A percentile compares a stretch with the other conserved stretches of the same genome.
Evolutionary conservation across 208 protist genomes (phyloP).

Genomic region (Trypanosoma rangeli): DNA sequence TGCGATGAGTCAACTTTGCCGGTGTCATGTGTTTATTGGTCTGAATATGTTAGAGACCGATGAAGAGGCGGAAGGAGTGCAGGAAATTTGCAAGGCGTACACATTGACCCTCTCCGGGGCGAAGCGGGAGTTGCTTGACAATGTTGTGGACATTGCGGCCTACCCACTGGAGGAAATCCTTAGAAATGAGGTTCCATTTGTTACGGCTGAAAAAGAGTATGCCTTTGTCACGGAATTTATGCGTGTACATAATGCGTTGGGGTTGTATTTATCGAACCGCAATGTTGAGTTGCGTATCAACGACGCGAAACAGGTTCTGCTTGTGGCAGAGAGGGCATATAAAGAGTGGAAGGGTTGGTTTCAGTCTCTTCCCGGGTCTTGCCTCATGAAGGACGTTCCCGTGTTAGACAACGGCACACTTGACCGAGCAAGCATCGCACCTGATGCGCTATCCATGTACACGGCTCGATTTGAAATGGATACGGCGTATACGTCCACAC

Average conservation of each 20-base stretch:
- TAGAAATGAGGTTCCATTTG: constrained; percentile 20
- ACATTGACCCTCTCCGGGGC: constrained; percentile 35
- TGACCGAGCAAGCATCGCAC: constrained; percentile 16
- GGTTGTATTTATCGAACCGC: constrained; percentile 62
- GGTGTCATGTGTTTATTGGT: constrained; percentile 66
- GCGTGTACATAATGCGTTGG: constrained; percentile 71
- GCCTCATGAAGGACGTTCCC: constrained; percentile 43
- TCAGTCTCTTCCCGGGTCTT: constrained; percentile 21
- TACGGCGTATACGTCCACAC: constrained; percentile 62
- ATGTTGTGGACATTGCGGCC: constrained; percentile 27
- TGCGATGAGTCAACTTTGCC: constrained; percentile 66
- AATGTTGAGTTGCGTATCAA: constrained; percentile 28
- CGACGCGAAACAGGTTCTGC: constrained; percentile 54
- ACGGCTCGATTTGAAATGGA: constrained; percentile 76
- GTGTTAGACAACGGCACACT: constrained; percentile 52
- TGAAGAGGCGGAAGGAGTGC: constrained; percentile 60
- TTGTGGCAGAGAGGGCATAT: constrained; percentile 62
- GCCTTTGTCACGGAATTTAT: constrained; percentile 56
- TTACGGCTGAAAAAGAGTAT: constrained; percentile 29
- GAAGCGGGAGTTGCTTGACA: constrained; percentile 29
- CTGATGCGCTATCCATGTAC: constrained; percentile 19
- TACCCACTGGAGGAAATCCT: constrained; percentile 47
- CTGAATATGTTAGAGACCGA: constrained; percentile 76
- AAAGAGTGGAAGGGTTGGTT: constrained; percentile 64
- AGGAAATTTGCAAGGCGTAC: constrained; percentile 55